Evolutionary conservation across 2,329 filamentous ascomycete genomes (phyloP).

Genomic region (Aspergillus sp.): DNA sequence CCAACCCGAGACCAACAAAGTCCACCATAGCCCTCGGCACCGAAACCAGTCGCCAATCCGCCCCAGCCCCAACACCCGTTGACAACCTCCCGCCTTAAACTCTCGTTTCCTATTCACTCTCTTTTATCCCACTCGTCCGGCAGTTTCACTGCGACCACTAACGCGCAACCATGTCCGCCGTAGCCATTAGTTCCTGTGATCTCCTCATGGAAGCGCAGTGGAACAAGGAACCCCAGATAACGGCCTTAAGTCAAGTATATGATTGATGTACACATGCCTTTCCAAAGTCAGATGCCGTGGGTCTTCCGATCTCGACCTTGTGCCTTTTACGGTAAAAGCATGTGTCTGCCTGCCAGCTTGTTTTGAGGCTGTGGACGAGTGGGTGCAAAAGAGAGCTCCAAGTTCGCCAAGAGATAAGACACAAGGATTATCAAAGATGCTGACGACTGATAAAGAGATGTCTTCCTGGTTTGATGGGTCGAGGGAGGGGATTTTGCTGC

Average conservation of each 20-base stretch:
- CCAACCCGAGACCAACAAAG: constrained; percentile 5
- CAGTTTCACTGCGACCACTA: not conserved
- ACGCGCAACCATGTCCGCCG: constrained; percentile 26
- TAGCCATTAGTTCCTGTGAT: constrained; percentile 38
- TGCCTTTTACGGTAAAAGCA: constrained; percentile 16
- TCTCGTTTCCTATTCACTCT: constrained; percentile 3
- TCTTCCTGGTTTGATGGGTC: not conserved
- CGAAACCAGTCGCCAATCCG: not conserved
- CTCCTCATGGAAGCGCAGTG: constrained; percentile 36
- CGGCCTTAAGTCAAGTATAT: constrained; percentile 13
- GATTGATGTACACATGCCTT: constrained; percentile 21
- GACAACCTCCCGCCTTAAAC: constrained; percentile 1
- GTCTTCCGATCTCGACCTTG: constrained; percentile 17
- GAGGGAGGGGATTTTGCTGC: constrained; percentile 8
- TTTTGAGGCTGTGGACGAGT: constrained; percentile 2
- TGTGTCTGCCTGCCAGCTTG: constrained; percentile 16
- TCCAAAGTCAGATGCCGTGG: constrained; percentile 20
- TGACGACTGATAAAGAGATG: not conserved
- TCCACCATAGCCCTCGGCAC: constrained; percentile 8
- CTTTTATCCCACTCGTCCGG: constrained; percentile 3
- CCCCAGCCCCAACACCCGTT: not conserved
- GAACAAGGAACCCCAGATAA: constrained; percentile 35
- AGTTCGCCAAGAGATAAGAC: not conserved
- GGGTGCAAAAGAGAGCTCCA: not conserved
- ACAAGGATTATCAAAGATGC: not conserved